phyloP scores from a whole-genome alignment of 805 yeast genomes.

The Ascoidea rubescens region DNA sequence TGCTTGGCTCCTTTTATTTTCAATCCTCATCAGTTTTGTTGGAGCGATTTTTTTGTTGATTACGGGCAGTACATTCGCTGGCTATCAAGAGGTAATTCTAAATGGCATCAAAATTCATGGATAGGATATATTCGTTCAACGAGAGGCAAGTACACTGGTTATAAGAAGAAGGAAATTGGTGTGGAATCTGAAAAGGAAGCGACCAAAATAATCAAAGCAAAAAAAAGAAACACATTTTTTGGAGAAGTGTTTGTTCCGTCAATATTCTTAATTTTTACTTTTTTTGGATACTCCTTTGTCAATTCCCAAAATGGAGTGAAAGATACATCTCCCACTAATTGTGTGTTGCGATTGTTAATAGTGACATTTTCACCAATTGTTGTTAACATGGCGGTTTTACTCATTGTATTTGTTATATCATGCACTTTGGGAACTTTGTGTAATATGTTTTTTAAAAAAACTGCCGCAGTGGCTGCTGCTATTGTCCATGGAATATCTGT shows the following conservation, averaged over 20 bases:
- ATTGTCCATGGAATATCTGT: slow-evolving; percentile 75
- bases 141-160: slow-evolving; percentile 43
- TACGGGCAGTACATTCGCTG: slow-evolving; percentile 30
- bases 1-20: slow-evolving; percentile 45
- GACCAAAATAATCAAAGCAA: slow-evolving; percentile 34
- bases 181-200: slow-evolving; percentile 24
- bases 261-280: slow-evolving; percentile 20
- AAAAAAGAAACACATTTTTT: slow-evolving; percentile 26
- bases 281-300: slow-evolving; percentile 35
- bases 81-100: slow-evolving; percentile 37
- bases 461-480: background rate
- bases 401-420: slow-evolving; percentile 27
- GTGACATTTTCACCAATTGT: slow-evolving; percentile 35
- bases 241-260: slow-evolving; percentile 27
- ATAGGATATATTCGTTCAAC: slow-evolving; percentile 34
- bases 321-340: slow-evolving; percentile 21
- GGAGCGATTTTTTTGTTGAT: slow-evolving; percentile 50
- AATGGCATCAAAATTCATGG: slow-evolving; percentile 22
- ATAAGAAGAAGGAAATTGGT: slow-evolving; percentile 28
- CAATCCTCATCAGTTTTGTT: slow-evolving; percentile 54
- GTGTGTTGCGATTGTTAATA: slow-evolving; percentile 28
- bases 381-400: slow-evolving; percentile 26
- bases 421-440: slow-evolving; percentile 31
- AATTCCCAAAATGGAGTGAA: slow-evolving; percentile 37
- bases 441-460: slow-evolving; percentile 10